phyloP scores from a whole-genome alignment of 352 stramenopile genomes.

The Pythium brassicae region DNA sequence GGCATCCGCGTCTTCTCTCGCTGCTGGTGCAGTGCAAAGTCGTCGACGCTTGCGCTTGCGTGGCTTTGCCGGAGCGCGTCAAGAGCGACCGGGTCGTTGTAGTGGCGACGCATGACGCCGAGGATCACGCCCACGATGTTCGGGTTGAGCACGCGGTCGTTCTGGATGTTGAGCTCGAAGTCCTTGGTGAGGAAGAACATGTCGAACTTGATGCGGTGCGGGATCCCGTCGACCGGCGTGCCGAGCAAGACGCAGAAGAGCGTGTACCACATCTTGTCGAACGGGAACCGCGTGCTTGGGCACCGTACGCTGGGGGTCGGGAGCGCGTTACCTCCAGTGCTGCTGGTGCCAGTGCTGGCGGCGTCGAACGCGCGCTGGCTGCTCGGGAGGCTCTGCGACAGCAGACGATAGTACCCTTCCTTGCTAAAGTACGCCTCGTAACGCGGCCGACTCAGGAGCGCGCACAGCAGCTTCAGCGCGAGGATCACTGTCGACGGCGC shows the following conservation, averaged over 20 bases:
- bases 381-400: slow-evolving; percentile 57
- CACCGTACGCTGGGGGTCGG: not conserved
- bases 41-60: no score
- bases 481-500: slow-evolving; percentile 47
- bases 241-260: slow-evolving; percentile 64
- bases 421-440: slow-evolving; percentile 61
- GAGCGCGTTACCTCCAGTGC: not conserved
- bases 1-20: not conserved
- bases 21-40: not conserved
- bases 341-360: not conserved
- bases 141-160: slow-evolving; percentile 45
- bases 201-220: slow-evolving; percentile 56
- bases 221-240: slow-evolving; percentile 51
- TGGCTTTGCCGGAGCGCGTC: slow-evolving; percentile 4
- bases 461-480: slow-evolving; percentile 43
- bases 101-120: slow-evolving; percentile 46
- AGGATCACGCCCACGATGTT: slow-evolving; percentile 54
- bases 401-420: slow-evolving; percentile 65
- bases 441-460: slow-evolving; percentile 31
- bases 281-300: slow-evolving; percentile 31
- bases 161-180: slow-evolving; percentile 61
- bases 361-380: slow-evolving; percentile 15
- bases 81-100: slow-evolving; percentile 41
- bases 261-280: slow-evolving; percentile 68
- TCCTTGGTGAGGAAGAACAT: slow-evolving; percentile 64